Evolutionary conservation across 768 basidiomycete species (phyloP).

Genomic region (Clavaria fumosa): DNA sequence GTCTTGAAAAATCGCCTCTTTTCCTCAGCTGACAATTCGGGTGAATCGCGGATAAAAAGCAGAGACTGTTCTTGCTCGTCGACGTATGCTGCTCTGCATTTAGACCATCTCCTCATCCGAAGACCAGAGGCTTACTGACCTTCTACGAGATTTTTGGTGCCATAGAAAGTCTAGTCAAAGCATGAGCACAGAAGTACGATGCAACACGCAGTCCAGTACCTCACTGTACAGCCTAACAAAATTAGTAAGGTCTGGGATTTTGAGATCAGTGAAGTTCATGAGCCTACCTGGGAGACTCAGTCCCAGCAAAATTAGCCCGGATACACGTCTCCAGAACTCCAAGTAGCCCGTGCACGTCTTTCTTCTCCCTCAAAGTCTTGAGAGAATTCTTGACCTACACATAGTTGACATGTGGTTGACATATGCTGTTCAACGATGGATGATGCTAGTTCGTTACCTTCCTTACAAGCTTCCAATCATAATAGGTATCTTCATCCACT

Average conservation of each 20-base stretch:
- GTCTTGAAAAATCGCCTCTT: slow-evolving; percentile 87
- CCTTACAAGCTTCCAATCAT: slow-evolving; percentile 78
- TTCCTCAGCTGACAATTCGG: slow-evolving; percentile 67
- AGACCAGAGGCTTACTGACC: slow-evolving; percentile 25
- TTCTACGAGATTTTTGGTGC: slow-evolving; percentile 85
- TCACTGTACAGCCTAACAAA: slow-evolving; percentile 70
- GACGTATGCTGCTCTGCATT: slow-evolving; percentile 46
- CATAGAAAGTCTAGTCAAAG: slow-evolving; percentile 60
- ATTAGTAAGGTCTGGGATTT: neutral
- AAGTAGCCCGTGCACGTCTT: slow-evolving; percentile 73
- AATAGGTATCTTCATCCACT: slow-evolving; percentile 75
- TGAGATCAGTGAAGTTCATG: neutral
- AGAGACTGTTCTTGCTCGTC: slow-evolving; percentile 65
- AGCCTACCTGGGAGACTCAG: slow-evolving; percentile 61
- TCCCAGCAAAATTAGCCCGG: slow-evolving; percentile 83
- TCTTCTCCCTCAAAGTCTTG: slow-evolving; percentile 48
- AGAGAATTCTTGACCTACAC: slow-evolving; percentile 62
- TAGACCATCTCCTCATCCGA: neutral
- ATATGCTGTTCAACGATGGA: neutral
- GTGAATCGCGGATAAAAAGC: slow-evolving; percentile 57
- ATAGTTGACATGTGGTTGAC: neutral
- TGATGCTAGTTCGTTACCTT: slow-evolving; percentile 29
- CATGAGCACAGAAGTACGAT: slow-evolving; percentile 9
- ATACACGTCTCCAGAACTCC: slow-evolving; percentile 88
- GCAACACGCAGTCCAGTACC: slow-evolving; percentile 28